Base-by-base conservation (phyloP, 441 rosid genomes). In the Adansonia madagascariensis region DNA sequence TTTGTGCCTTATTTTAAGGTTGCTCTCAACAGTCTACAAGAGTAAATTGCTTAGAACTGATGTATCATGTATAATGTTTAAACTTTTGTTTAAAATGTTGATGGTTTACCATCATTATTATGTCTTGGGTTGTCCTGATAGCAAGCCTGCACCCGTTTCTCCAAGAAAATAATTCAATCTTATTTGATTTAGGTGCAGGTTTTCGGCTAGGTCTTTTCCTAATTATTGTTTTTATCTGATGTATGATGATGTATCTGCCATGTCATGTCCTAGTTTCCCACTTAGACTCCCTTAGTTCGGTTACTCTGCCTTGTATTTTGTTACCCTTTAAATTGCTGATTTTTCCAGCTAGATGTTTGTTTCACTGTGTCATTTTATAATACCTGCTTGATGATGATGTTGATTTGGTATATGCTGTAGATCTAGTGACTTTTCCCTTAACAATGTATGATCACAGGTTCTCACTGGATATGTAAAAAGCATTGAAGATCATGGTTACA, bases 401-500 rank as follows among this genome's bases (percentile, higher is more conserved):
- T 70, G 50, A 22, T 67, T 55, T 20, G 59, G 12, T 52, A 55
- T 22, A 81, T 65, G 31, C 71, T 62, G 52, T 49, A 67, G 44
- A 50, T 50, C 44, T 15, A 70, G 22, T 50, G 18, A 39, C 44
- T 70, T 68, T 55, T 69, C 79, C 57, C 12, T 60, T 74, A 57
- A 72, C 27, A 73, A 62, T 74, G 35, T 44, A 80, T 78, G 44
- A 35, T 81, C 82, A 11, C 85, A 96, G 99, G 95, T 91, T 68
- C 85, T 96, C 59, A 71, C 88, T 59, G 94, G 97, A 41, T 88
- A 85, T 56, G 93, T 93, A 68, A 96, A 89, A 88, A 96, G 99
- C 79, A 67, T 93, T 20, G 99, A 96, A 89, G 99, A 96, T 83
- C 99, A 96, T 77, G 99, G 99, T 66, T 96, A 88, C 86, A 91